phyloP scores from a whole-genome alignment of 441 rosid species.

The Brassica hybrid region DNA sequence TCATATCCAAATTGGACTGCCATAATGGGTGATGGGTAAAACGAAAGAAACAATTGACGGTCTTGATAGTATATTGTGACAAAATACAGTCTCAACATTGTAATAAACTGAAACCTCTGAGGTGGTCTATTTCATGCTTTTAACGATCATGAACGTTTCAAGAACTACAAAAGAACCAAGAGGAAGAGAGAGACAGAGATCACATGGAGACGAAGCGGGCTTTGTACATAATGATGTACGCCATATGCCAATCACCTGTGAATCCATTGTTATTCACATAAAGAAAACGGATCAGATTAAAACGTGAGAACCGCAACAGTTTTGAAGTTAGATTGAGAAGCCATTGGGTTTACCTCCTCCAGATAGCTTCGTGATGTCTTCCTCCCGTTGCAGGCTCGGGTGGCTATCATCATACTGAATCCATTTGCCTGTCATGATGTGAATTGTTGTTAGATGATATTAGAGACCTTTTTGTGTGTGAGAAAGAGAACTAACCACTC shows the following conservation, averaged over 20 bases:
- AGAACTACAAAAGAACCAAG: conserved; percentile 19
- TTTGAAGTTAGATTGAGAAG: not conserved
- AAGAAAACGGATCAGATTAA: not conserved
- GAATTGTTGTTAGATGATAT: conserved; percentile 3
- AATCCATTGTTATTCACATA: not conserved
- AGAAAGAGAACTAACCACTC: conserved; percentile 58
- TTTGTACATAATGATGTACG: conserved; percentile 96
- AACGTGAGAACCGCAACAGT: not conserved
- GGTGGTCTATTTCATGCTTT: conserved; percentile 6
- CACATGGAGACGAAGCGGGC: conserved; percentile 69
- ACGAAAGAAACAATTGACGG: no score
- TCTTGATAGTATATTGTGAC: no score
- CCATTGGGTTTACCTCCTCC: conserved; percentile 68
- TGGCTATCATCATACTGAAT: conserved; percentile 82
- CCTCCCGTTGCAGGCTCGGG: conserved; percentile 85
- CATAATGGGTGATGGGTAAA: no score
- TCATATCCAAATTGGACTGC: no score
- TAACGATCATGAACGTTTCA: conserved; percentile 14
- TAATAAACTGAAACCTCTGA: no score
- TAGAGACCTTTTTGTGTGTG: not conserved
- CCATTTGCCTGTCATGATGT: conserved; percentile 79
- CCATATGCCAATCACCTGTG: conserved; percentile 98
- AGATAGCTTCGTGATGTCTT: conserved; percentile 87
- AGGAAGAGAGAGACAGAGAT: conserved; percentile 21
- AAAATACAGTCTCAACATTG: no score